Evolutionary conservation across 306 rosid species (phyloP).

Genomic region (Chamaecrista fasciculata): DNA sequence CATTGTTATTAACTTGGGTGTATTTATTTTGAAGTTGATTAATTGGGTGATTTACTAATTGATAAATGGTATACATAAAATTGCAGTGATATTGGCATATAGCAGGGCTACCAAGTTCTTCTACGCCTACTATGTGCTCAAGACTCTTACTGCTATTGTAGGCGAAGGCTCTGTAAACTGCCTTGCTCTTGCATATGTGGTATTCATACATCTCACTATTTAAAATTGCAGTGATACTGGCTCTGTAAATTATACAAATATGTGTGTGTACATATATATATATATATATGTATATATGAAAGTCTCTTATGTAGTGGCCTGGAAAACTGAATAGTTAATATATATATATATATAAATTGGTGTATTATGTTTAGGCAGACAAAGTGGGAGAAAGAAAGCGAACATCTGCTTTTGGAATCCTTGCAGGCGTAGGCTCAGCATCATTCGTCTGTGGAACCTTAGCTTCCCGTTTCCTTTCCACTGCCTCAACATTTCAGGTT

Average conservation of each 20-base stretch:
- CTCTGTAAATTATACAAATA: no score
- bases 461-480: constrained; percentile 71
- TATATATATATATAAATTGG: no score
- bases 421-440: constrained; percentile 64
- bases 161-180: constrained; percentile 57
- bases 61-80: neutral
- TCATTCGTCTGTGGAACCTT: constrained; percentile 70
- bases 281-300: no score
- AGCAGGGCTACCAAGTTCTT: constrained; percentile 57
- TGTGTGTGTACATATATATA: no score
- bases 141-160: constrained; percentile 62
- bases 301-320: no score
- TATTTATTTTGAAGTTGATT: no score
- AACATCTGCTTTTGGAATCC: constrained; percentile 69
- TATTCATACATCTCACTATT: constrained; percentile 13
- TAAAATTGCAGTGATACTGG: no score
- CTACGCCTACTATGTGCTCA: constrained; percentile 54
- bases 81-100: constrained; percentile 72
- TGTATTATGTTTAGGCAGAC: constrained; percentile 56
- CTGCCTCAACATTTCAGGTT: constrained; percentile 68
- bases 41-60: no score
- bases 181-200: constrained; percentile 87
- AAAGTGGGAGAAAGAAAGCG: constrained; percentile 48
- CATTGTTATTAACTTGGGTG: no score
- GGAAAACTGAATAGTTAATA: no score